A percentile compares a stretch with the other conserved stretches of the same genome.
phyloP scores from a whole-genome alignment of 1,284 basidiomycete genomes.

The Rhodotorula sp. region DNA sequence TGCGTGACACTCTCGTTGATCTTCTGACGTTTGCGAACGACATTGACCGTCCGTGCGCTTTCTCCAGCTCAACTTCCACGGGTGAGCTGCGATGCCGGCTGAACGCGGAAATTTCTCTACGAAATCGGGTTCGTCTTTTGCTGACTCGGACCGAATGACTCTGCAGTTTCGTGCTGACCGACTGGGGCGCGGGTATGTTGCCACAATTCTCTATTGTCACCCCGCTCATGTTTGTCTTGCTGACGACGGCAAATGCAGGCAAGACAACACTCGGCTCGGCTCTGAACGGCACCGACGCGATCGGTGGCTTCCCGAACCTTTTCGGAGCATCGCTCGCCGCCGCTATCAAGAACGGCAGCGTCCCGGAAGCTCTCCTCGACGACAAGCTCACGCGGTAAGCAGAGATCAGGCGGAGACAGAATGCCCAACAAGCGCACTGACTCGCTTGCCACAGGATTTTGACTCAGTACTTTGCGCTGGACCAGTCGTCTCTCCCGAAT shows the following conservation, averaged over 20 bases:
- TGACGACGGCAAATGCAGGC: not conserved
- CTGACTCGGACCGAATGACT: too few species aligned
- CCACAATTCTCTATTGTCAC: too few species aligned
- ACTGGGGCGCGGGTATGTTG: conserved; percentile 2
- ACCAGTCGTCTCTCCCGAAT: conserved; percentile 10
- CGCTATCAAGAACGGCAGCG: conserved; percentile 47
- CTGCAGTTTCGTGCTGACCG: not conserved
- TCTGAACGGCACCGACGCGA: conserved; percentile 3
- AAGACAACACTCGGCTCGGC: conserved; percentile 9
- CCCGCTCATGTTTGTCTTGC: not conserved
- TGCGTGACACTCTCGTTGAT: not conserved
- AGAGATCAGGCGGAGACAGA: too few species aligned
- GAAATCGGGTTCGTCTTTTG: too few species aligned
- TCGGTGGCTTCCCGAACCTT: conserved; percentile 5
- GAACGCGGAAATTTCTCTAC: too few species aligned
- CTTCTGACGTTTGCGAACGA: not conserved
- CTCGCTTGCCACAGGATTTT: conserved; percentile 33
- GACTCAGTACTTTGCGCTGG: conserved; percentile 43
- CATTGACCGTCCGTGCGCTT: not conserved
- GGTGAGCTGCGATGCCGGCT: not conserved
- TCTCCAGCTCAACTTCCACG: conserved; percentile 3
- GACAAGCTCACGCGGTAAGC: conserved; percentile 45
- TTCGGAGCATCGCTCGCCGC: conserved; percentile 27
- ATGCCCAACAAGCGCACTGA: too few species aligned
- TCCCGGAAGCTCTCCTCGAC: conserved; percentile 45